Evolutionary conservation across 2,329 filamentous ascomycete genomes (phyloP).

Genomic region (Botrytis medusae): DNA sequence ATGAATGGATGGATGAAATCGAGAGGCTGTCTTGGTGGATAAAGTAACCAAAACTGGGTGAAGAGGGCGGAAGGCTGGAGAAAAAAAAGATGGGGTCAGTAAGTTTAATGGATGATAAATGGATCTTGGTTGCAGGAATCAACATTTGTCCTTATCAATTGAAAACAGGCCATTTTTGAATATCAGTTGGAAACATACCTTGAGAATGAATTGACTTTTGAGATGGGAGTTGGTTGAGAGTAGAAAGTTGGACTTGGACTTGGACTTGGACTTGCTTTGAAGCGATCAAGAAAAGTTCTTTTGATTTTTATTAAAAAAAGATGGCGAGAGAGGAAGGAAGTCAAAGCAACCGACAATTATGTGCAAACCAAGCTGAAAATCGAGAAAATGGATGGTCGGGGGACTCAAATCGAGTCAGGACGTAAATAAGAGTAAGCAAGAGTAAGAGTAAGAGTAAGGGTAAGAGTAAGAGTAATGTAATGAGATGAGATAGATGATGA

Average conservation of each 20-base stretch:
- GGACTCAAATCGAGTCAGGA: background rate
- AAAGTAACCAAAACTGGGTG: background rate
- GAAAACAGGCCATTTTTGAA: background rate
- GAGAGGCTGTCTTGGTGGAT: constrained; percentile 15
- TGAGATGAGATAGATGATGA: too few relatives aligned
- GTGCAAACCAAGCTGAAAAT: background rate
- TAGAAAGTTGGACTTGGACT: background rate
- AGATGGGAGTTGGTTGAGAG: too few relatives aligned
- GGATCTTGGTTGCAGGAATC: background rate
- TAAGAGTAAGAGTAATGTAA: too few relatives aligned
- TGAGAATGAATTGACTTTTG: background rate
- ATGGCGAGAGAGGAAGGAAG: background rate
- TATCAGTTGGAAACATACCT: background rate
- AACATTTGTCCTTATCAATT: background rate
- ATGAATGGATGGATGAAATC: background rate
- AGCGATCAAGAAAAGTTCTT: background rate
- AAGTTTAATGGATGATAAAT: background rate
- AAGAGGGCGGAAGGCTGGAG: constrained; percentile 7
- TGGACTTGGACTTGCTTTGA: background rate
- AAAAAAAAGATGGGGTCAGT: background rate
- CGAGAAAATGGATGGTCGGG: too few relatives aligned
- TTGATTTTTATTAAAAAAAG: background rate
- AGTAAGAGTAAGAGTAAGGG: too few relatives aligned
- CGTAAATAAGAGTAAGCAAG: too few relatives aligned
- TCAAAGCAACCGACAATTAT: background rate